These are phyloP conservation scores for Paraconiothyrium brasiliense DNA, from an alignment of 2,329 filamentous ascomycete genomes.

Conservation along the genomic window DNA sequence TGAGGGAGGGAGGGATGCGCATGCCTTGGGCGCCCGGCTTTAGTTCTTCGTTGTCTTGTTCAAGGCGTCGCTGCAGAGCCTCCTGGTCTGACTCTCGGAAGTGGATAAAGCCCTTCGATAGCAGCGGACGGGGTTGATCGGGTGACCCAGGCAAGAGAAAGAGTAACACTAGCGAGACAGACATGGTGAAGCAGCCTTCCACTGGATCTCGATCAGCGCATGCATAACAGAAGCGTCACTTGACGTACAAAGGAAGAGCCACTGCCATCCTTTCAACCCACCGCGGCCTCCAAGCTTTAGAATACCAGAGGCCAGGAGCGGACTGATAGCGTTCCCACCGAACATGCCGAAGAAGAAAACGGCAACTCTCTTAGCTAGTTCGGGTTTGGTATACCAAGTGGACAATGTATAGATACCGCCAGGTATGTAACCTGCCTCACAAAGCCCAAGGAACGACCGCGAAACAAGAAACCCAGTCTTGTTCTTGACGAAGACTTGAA, in stretches of 20 bases:
- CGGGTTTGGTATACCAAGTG: slow-evolving; percentile 60
- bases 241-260: slow-evolving; percentile 59
- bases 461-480: slow-evolving; percentile 57
- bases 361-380: slow-evolving; percentile 59
- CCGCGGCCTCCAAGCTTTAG: slow-evolving; percentile 55
- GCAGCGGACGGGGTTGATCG: slow-evolving; percentile 51
- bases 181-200: slow-evolving; percentile 57
- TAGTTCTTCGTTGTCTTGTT: slow-evolving; percentile 46
- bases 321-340: slow-evolving; percentile 60
- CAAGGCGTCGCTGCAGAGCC: slow-evolving; percentile 49
- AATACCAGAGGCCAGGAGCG: slow-evolving; percentile 60
- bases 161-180: slow-evolving; percentile 52
- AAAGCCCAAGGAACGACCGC: slow-evolving; percentile 57
- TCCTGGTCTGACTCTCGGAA: slow-evolving; percentile 49
- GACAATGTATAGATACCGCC: slow-evolving; percentile 62
- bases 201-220: slow-evolving; percentile 38
- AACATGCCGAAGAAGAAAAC: slow-evolving; percentile 66
- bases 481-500: slow-evolving; percentile 50
- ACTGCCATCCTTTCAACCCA: slow-evolving; percentile 60
- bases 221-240: background rate
- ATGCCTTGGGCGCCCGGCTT: slow-evolving; percentile 46
- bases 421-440: slow-evolving; percentile 63
- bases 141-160: slow-evolving; percentile 57
- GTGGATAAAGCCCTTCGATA: slow-evolving; percentile 51
- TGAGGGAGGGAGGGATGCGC: slow-evolving; percentile 50